phyloP scores from a whole-genome alignment of 2,329 filamentous ascomycete genomes.

The Immersiporthe knoxdaviesiana region DNA sequence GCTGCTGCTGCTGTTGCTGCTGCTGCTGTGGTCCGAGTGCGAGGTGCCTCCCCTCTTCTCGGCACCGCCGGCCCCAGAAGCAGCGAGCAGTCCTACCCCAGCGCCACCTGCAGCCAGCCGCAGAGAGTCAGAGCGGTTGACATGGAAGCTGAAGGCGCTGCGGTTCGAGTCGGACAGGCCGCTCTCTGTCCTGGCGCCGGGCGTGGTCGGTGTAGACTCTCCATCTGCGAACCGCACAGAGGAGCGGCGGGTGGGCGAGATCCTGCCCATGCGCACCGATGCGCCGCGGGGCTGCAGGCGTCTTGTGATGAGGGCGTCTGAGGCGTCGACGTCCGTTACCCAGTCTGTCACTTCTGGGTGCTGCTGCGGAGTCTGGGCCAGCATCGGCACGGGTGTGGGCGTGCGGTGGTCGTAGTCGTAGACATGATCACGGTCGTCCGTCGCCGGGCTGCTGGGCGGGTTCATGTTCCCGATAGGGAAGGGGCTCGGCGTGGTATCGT shows the following conservation, averaged over 20 bases:
- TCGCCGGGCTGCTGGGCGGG: conserved; percentile 18
- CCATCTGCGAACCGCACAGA: conserved; percentile 37
- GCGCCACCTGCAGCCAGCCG: conserved; percentile 39
- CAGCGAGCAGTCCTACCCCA: neutral
- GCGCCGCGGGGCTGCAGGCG: conserved; percentile 44
- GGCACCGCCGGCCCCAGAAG: conserved; percentile 22
- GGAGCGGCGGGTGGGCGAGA: conserved; percentile 44
- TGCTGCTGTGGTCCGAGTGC: conserved; percentile 42
- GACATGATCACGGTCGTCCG: neutral
- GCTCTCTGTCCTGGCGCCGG: conserved; percentile 51
- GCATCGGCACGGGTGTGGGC: conserved; percentile 24
- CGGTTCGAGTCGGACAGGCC: conserved; percentile 59
- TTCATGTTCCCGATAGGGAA: conserved; percentile 14
- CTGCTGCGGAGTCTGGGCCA: conserved; percentile 36
- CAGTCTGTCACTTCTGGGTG: conserved; percentile 62
- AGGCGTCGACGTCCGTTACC: conserved; percentile 59
- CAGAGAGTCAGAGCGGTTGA: conserved; percentile 40
- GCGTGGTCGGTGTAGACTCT: conserved; percentile 12
- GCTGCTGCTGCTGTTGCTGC: conserved; percentile 37
- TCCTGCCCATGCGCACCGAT: conserved; percentile 35
- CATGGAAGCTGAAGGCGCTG: conserved; percentile 47
- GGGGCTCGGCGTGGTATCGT: conserved; percentile 31
- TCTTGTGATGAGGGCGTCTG: conserved; percentile 54
- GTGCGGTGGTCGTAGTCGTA: conserved; percentile 9
- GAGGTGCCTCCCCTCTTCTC: conserved; percentile 27